Conservation (phyloP, 23 red algal genomes). For the Cyanidium caldarium region DNA sequence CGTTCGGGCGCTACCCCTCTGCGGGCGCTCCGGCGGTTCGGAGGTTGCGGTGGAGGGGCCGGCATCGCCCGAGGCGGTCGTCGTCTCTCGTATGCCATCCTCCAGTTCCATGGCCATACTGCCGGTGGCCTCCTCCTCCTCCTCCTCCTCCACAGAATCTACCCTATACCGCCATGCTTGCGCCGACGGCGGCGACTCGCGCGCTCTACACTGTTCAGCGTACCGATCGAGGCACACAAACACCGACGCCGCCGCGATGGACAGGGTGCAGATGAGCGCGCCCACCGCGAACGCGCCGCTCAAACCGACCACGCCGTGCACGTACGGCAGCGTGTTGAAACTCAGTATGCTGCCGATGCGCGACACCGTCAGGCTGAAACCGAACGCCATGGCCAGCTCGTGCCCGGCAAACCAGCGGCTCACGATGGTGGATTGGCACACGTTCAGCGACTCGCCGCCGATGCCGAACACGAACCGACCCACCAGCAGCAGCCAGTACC, state of each 20-base stretch:
- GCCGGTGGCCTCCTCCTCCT: neutral
- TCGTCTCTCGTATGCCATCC: neutral
- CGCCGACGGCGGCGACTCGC: no score
- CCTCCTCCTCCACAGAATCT: neutral
- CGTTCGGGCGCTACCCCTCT: neutral
- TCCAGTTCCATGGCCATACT: no score
- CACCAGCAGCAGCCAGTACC: slow-evolving; percentile 8
- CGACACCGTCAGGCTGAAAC: slow-evolving; percentile 17
- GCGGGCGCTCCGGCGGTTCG: neutral
- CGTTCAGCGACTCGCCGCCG: slow-evolving; percentile 13
- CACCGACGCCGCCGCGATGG: neutral
- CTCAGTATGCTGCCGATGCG: slow-evolving; percentile 15
- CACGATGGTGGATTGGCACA: slow-evolving; percentile 18
- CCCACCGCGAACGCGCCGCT: slow-evolving; percentile 12
- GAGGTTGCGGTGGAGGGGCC: no score
- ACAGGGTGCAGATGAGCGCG: neutral
- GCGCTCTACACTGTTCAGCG: no score
- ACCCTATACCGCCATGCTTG: no score
- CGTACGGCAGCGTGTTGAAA: slow-evolving; percentile 7
- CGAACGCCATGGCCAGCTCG: slow-evolving; percentile 19
- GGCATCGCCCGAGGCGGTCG: neutral
- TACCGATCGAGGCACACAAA: slow-evolving; percentile 12
- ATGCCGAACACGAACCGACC: slow-evolving; percentile 23
- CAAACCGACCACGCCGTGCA: neutral
- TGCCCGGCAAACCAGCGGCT: slow-evolving; percentile 14